Evolutionary conservation across 139 green algal species (phyloP).

Genomic region (Gonium pectorale): DNA sequence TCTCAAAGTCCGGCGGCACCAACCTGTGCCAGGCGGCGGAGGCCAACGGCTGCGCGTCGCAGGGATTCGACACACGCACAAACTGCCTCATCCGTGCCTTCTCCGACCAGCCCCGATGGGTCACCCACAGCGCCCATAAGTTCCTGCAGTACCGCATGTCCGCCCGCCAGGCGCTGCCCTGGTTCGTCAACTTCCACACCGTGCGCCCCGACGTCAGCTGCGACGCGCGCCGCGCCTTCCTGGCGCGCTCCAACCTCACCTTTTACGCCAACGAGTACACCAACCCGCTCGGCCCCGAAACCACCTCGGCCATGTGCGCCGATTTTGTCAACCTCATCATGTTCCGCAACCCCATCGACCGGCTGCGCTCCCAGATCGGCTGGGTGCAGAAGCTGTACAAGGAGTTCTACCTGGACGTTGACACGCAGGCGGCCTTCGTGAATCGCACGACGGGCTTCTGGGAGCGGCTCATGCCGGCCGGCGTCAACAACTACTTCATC

Average conservation of each 20-base stretch:
- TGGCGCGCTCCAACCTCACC: conserved; percentile 28
- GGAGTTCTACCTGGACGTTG: conserved; percentile 40
- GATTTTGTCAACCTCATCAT: conserved; percentile 63
- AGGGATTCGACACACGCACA: conserved; percentile 45
- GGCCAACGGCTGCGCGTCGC: conserved; percentile 49
- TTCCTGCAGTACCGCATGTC: conserved; percentile 41
- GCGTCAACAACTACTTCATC: conserved; percentile 64
- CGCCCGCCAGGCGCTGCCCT: conserved; percentile 34
- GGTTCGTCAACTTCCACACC: conserved; percentile 60
- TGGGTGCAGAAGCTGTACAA: conserved; percentile 65
- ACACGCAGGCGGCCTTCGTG: conserved; percentile 34
- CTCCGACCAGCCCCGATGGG: conserved; percentile 46
- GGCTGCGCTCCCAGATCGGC: conserved; percentile 51
- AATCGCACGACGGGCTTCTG: conserved; percentile 56
- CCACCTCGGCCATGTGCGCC: background rate
- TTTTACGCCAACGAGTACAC: conserved; percentile 66
- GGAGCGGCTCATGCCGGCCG: conserved; percentile 56
- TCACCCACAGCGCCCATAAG: conserved; percentile 48
- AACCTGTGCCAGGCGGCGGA: conserved; percentile 53
- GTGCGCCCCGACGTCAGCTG: conserved; percentile 1
- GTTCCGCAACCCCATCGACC: conserved; percentile 48
- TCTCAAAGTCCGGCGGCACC: conserved; percentile 60
- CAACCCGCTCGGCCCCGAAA: background rate
- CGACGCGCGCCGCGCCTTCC: conserved; percentile 35
- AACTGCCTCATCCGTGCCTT: conserved; percentile 61